Evolutionary conservation across 805 yeast genomes (phyloP).

Genomic region (Candida krabiensis): DNA sequence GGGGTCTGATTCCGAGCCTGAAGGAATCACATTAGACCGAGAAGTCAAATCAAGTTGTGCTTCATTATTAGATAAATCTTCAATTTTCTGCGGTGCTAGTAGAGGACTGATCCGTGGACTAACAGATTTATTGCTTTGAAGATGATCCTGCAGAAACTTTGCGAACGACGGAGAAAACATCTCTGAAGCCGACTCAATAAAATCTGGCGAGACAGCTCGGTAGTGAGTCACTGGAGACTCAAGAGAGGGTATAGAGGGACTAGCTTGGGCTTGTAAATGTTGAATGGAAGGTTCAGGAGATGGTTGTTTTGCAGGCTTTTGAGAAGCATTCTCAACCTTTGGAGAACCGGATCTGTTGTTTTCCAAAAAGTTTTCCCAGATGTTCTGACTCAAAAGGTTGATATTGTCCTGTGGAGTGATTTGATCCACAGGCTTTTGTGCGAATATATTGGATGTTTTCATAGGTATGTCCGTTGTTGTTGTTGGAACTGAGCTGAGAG

Average conservation of each 20-base stretch:
- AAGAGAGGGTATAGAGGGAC: neutral
- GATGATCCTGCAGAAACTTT: slow-evolving; percentile 23
- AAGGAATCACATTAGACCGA: too few relatives aligned
- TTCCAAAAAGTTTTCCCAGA: slow-evolving; percentile 12
- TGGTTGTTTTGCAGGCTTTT: neutral
- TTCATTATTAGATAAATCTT: too few relatives aligned
- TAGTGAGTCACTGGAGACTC: neutral
- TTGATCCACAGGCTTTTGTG: slow-evolving; percentile 2
- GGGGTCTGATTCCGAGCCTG: too few relatives aligned
- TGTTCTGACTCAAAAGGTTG: slow-evolving; percentile 2
- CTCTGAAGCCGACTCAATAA: slow-evolving; percentile 11
- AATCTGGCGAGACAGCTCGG: neutral
- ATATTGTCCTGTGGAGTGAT: neutral
- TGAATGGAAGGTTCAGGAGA: neutral
- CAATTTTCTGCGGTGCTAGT: too few relatives aligned
- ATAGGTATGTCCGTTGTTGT: too few relatives aligned
- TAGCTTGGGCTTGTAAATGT: too few relatives aligned
- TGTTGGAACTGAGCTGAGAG: neutral
- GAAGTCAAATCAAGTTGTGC: too few relatives aligned
- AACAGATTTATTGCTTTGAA: too few relatives aligned
- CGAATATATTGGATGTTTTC: too few relatives aligned
- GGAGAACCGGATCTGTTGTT: slow-evolving; percentile 4
- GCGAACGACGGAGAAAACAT: slow-evolving; percentile 28
- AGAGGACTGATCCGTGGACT: too few relatives aligned
- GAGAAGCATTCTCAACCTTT: neutral